phyloP scores from a whole-genome alignment of 148 eudicot species.

The Amaranthus cruentus region DNA sequence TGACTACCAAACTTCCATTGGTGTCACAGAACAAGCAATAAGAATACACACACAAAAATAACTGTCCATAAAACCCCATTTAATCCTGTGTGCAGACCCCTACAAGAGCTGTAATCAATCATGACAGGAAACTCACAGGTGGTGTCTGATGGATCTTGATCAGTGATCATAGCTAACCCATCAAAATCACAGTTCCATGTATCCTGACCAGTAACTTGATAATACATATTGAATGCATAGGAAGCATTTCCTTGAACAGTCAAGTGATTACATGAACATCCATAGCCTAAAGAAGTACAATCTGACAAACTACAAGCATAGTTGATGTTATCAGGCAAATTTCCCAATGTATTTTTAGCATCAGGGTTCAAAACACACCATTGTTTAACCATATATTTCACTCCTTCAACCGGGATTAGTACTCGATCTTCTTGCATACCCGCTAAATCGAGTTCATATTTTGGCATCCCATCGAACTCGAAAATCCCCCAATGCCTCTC shows the following conservation, averaged over 20 bases:
- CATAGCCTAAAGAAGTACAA: conserved; percentile 85
- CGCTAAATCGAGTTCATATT: conserved; percentile 63
- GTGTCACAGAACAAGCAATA: conserved; percentile 45
- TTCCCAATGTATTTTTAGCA: conserved; percentile 29
- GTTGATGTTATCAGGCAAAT: conserved; percentile 52
- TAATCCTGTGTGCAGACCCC: conserved; percentile 30
- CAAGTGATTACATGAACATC: conserved; percentile 74
- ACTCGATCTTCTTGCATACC: conserved; percentile 49
- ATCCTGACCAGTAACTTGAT: conserved; percentile 63
- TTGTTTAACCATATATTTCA: conserved; percentile 46
- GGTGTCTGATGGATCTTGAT: conserved; percentile 64
- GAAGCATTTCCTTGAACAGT: conserved; percentile 62
- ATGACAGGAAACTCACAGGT: conserved; percentile 65
- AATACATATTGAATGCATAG: conserved; percentile 95
- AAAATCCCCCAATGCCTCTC: conserved; percentile 98
- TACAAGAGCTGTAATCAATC: conserved; percentile 60
- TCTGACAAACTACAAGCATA: conserved; percentile 91
- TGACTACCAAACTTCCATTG: not conserved
- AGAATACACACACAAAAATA: conserved; percentile 44
- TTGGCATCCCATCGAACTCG: conserved; percentile 92
- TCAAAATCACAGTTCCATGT: conserved; percentile 80
- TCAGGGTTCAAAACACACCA: conserved; percentile 82
- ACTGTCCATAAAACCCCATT: conserved; percentile 35
- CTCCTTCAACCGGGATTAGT: conserved; percentile 60
- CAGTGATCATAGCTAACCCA: conserved; percentile 61